These are phyloP conservation scores for Pecoramyces ruminantium DNA, from an alignment of 192 early-diverging fungal species.

Conservation along the genomic window DNA sequence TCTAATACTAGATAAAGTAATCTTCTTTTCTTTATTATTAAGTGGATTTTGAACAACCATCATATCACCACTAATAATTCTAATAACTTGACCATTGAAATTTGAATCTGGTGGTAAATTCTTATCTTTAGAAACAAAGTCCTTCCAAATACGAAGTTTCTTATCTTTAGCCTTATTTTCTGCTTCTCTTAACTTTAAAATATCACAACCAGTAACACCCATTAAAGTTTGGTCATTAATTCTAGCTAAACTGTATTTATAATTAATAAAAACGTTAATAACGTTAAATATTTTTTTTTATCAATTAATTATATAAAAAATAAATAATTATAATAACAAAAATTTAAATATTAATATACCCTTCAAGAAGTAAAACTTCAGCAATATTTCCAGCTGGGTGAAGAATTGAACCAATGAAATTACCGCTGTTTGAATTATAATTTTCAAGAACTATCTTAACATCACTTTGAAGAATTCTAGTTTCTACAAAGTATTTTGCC, in stretches of 20 bases:
- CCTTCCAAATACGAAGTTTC: conserved; percentile 74
- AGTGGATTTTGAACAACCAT: conserved; percentile 20
- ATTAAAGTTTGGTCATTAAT: conserved; percentile 74
- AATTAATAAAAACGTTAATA: no score
- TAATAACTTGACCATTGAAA: conserved; percentile 29
- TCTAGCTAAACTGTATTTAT: conserved; percentile 36
- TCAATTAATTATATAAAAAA: no score
- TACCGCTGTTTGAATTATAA: conserved; percentile 37
- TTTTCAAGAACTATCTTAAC: conserved; percentile 73
- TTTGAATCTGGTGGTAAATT: conserved; percentile 14
- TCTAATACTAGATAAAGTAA: conserved; percentile 41
- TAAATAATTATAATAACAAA: no score
- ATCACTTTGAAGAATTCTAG: conserved; percentile 75
- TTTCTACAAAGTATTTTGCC: conserved; percentile 82
- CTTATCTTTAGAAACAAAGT: conserved; percentile 25
- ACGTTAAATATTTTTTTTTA: no score
- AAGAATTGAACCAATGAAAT: conserved; percentile 58
- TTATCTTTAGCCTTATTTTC: conserved; percentile 64
- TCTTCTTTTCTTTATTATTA: conserved; percentile 25
- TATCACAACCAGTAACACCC: conserved; percentile 50
- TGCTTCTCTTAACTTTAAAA: conserved; percentile 48
- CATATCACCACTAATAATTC: conserved; percentile 36
- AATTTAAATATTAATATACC: no score
- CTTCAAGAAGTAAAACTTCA: conserved; percentile 61
- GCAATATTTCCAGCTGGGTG: conserved; percentile 86